Evolutionary conservation across 2,329 filamentous ascomycete species (phyloP).

Genomic region (Ilyonectria mors-panacis): DNA sequence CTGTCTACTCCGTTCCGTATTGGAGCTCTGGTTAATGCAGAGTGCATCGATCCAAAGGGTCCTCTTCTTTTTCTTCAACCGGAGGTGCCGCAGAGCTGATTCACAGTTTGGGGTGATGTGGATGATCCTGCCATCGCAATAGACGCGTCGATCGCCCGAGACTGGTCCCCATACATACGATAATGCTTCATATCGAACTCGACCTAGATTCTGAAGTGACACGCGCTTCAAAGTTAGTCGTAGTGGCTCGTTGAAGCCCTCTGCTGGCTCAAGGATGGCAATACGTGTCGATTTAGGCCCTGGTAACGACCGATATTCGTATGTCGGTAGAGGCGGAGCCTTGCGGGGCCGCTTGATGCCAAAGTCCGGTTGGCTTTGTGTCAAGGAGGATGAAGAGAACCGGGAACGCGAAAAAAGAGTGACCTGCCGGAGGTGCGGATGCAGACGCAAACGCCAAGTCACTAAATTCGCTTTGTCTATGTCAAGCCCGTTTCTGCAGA

Average conservation of each 20-base stretch:
- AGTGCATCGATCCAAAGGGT: conserved; percentile 47
- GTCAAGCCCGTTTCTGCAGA: neutral
- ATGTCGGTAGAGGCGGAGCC: conserved; percentile 1
- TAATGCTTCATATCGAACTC: conserved; percentile 35
- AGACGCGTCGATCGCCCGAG: conserved; percentile 26
- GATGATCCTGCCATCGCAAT: conserved; percentile 33
- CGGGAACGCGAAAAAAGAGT: neutral
- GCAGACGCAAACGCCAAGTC: too few species aligned
- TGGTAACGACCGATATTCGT: conserved; percentile 25
- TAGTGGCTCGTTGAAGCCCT: conserved; percentile 21
- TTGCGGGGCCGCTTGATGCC: conserved; percentile 29
- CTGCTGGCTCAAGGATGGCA: conserved; percentile 31
- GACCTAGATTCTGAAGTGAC: conserved; percentile 15
- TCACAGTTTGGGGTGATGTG: conserved; percentile 35
- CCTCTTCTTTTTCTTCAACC: conserved; percentile 14
- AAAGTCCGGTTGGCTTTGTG: conserved; percentile 21
- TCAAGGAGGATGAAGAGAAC: neutral
- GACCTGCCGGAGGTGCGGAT: too few species aligned
- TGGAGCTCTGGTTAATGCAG: conserved; percentile 43
- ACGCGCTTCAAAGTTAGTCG: conserved; percentile 28
- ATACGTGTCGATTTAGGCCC: conserved; percentile 23
- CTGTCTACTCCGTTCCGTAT: conserved; percentile 40
- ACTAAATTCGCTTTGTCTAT: neutral
- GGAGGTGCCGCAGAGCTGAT: conserved; percentile 34
- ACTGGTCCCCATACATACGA: conserved; percentile 42